phyloP scores from a whole-genome alignment of 2,329 filamentous ascomycete genomes.

The Talaromyces rugulosus region DNA sequence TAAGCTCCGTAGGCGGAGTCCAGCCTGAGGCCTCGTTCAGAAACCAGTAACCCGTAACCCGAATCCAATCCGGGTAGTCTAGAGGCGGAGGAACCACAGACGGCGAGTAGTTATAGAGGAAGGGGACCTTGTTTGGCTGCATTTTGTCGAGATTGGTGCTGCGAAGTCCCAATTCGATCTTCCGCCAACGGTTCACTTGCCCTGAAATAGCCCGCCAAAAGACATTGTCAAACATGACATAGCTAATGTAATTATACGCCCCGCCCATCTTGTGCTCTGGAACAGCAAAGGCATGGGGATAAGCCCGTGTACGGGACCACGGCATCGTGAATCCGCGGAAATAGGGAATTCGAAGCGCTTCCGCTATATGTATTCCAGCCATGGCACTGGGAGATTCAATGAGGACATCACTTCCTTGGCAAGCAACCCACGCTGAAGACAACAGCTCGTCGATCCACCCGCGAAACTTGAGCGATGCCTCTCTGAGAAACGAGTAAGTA shows the following conservation, averaged over 20 bases:
- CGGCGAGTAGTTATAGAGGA: slow-evolving; percentile 95
- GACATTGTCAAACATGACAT: slow-evolving; percentile 92
- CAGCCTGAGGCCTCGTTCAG: slow-evolving; percentile 71
- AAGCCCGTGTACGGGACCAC: slow-evolving; percentile 92
- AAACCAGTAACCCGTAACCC: slow-evolving; percentile 98
- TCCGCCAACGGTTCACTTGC: slow-evolving; percentile 91
- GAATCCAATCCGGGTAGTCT: slow-evolving; percentile 96
- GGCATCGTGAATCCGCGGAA: slow-evolving; percentile 99
- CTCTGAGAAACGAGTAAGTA: slow-evolving; percentile 81
- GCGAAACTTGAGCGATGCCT: slow-evolving; percentile 82
- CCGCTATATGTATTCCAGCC: slow-evolving; percentile 96
- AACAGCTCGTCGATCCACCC: slow-evolving; percentile 93
- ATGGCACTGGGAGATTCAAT: slow-evolving; percentile 96
- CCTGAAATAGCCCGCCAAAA: slow-evolving; percentile 93
- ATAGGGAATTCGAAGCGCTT: slow-evolving; percentile 87
- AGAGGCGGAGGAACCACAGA: slow-evolving; percentile 89
- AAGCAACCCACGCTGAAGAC: slow-evolving; percentile 74
- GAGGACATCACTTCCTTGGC: slow-evolving; percentile 79
- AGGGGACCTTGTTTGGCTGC: slow-evolving; percentile 96
- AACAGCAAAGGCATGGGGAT: slow-evolving; percentile 93
- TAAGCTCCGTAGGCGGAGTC: slow-evolving; percentile 70
- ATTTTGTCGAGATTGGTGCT: slow-evolving; percentile 83
- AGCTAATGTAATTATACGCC: slow-evolving; percentile 90
- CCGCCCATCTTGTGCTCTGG: slow-evolving; percentile 92
- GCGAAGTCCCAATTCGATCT: slow-evolving; percentile 70